Percentiles rank a stretch among this genome's conserved stretches.
These are phyloP conservation scores for Phycomyces blakesleeanus DNA, from an alignment of 192 early-diverging fungal genomes.

Conservation along the genomic window DNA sequence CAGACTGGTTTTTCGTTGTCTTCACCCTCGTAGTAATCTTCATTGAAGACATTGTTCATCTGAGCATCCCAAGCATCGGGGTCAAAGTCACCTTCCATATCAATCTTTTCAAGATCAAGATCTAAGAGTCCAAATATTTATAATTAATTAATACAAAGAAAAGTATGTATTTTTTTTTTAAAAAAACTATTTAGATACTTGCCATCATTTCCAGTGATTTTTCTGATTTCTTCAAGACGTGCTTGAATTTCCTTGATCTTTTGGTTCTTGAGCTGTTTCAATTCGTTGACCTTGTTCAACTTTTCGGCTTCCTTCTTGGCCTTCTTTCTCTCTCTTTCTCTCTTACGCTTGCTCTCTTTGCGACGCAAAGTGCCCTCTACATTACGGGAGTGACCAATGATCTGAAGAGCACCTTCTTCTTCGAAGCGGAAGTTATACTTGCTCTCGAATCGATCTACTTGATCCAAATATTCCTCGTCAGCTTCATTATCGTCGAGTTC, in stretches of 20 bases:
- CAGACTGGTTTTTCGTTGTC: conserved; percentile 79
- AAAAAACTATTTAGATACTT: conserved; percentile 10
- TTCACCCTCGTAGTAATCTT: conserved; percentile 60
- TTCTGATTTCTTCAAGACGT: conserved; percentile 79
- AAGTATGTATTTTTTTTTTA: background rate
- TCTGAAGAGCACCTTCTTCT: conserved; percentile 67
- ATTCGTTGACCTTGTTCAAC: conserved; percentile 69
- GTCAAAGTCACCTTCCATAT: conserved; percentile 93
- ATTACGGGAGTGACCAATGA: conserved; percentile 78
- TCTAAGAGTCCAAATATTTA: conserved; percentile 30
- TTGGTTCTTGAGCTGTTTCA: conserved; percentile 87
- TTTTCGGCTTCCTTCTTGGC: conserved; percentile 75
- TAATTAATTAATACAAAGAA: too few species aligned
- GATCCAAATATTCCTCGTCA: conserved; percentile 77
- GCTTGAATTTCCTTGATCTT: conserved; percentile 85
- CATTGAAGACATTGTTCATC: conserved; percentile 79
- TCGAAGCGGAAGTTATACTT: conserved; percentile 93
- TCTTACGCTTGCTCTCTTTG: conserved; percentile 76
- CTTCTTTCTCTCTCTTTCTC: conserved; percentile 64
- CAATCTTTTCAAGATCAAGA: conserved; percentile 72
- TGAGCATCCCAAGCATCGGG: conserved; percentile 78
- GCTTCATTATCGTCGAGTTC: conserved; percentile 61
- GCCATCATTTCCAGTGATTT: conserved; percentile 73
- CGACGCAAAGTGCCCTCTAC: conserved; percentile 81
- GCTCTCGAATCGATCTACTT: conserved; percentile 83